Evolutionary conservation across 495 filamentous ascomycete genomes (phyloP).

Genomic region (Aspergillus funiculosus): DNA sequence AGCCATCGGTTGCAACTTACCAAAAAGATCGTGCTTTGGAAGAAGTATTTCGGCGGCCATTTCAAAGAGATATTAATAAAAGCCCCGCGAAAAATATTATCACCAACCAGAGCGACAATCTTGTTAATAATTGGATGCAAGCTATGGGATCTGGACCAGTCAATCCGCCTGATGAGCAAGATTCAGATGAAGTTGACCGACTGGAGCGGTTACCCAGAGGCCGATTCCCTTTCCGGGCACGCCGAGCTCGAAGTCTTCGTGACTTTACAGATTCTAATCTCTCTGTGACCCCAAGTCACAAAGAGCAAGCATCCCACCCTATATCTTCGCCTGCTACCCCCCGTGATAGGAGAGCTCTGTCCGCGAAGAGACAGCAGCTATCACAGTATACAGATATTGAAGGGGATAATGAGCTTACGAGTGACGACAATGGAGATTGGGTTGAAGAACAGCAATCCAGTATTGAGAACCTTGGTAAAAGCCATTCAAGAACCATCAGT

Average conservation of each 20-base stretch:
- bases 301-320: conserved; percentile 36
- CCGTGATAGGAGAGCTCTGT: conserved; percentile 23
- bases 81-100: conserved; percentile 49
- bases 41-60: conserved; percentile 74
- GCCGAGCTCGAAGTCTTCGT: conserved; percentile 30
- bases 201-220: conserved; percentile 44
- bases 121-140: conserved; percentile 84
- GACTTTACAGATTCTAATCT: conserved; percentile 48
- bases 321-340: conserved; percentile 29
- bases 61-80: conserved; percentile 37
- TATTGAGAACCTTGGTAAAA: conserved; percentile 30
- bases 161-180: conserved; percentile 58
- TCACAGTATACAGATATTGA: conserved; percentile 68
- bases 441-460: conserved; percentile 24
- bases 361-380: conserved; percentile 30
- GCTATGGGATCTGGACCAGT: conserved; percentile 58
- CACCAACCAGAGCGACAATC: conserved; percentile 61
- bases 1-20: conserved; percentile 75
- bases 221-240: conserved; percentile 30
- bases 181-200: conserved; percentile 51
- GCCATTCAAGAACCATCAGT: neutral
- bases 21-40: conserved; percentile 89
- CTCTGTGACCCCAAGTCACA: conserved; percentile 55
- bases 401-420: conserved; percentile 86
- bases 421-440: conserved; percentile 61